These are phyloP conservation scores for Plasmodium relictum DNA, from an alignment of 169 alveolate species.

Conservation along the genomic window DNA sequence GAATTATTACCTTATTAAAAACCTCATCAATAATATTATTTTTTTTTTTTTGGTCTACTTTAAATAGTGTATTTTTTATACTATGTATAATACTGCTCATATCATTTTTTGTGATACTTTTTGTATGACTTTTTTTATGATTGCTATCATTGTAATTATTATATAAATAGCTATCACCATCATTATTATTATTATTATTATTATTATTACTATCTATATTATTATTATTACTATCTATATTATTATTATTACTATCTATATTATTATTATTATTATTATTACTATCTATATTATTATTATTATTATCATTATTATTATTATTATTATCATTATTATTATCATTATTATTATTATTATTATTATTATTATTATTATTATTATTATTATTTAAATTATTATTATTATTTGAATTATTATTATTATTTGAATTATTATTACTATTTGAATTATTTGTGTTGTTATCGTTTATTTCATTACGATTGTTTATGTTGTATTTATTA, in stretches of 20 bases:
- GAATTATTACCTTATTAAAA: slow-evolving; percentile 68
- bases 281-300: background rate
- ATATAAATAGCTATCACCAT: background rate
- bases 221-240: background rate
- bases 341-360: background rate
- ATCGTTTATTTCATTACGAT: too few species aligned
- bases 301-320: background rate
- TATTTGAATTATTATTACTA: background rate
- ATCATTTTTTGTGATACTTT: background rate
- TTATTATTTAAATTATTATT: background rate
- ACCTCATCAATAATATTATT: slow-evolving; percentile 27
- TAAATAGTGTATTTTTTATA: slow-evolving; percentile 23
- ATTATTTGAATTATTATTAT: background rate
- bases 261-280: background rate
- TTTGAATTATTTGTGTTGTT: background rate
- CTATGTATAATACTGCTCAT: slow-evolving; percentile 7
- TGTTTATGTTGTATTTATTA: background rate
- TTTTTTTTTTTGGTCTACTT: slow-evolving; percentile 16
- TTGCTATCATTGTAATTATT: background rate
- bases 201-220: background rate
- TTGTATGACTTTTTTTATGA: background rate
- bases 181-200: background rate
- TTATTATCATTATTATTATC: background rate
- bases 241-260: background rate
- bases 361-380: background rate